Percentiles rank a stretch among this genome's conserved stretches.
phyloP scores from a whole-genome alignment of 805 yeast species.

The Wickerhamomyces canadensis region DNA sequence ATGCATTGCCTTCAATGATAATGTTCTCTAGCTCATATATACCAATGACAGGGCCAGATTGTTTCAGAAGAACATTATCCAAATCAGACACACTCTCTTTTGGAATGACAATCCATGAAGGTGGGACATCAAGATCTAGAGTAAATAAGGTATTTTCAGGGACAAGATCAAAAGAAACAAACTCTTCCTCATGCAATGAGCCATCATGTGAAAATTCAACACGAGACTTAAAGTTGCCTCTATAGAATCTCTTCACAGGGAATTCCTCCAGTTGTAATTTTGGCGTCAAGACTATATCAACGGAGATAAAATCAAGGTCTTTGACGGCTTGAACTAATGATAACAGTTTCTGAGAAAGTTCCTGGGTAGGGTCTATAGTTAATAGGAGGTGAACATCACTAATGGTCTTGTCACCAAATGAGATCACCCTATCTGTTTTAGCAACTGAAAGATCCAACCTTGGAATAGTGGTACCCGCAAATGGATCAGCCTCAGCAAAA shows the following conservation, averaged over 20 bases:
- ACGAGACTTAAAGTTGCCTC: conserved; percentile 35
- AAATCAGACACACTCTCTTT: conserved; percentile 50
- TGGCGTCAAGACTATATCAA: conserved; percentile 58
- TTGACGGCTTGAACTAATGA: conserved; percentile 40
- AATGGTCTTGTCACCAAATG: conserved; percentile 18
- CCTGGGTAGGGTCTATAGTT: conserved; percentile 68
- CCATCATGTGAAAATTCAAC: conserved; percentile 27
- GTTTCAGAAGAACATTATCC: conserved; percentile 50
- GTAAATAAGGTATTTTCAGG: conserved; percentile 50
- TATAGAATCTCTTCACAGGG: conserved; percentile 55
- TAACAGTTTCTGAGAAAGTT: conserved; percentile 57
- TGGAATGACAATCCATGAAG: conserved; percentile 62
- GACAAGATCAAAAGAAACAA: conserved; percentile 37
- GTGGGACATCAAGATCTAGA: conserved; percentile 53
- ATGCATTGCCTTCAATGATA: conserved; percentile 67
- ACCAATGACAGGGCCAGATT: conserved; percentile 33
- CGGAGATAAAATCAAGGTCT: conserved; percentile 43
- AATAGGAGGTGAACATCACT: conserved; percentile 51
- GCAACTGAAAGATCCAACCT: conserved; percentile 40
- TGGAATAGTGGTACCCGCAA: conserved; percentile 35
- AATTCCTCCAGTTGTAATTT: conserved; percentile 33
- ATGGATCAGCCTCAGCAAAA: conserved; percentile 25
- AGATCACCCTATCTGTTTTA: conserved; percentile 18
- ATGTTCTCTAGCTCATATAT: conserved; percentile 47
- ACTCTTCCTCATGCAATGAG: conserved; percentile 19